Evolutionary conservation across 345 rosid species (phyloP).

Genomic region (Euclidium syriacum): DNA sequence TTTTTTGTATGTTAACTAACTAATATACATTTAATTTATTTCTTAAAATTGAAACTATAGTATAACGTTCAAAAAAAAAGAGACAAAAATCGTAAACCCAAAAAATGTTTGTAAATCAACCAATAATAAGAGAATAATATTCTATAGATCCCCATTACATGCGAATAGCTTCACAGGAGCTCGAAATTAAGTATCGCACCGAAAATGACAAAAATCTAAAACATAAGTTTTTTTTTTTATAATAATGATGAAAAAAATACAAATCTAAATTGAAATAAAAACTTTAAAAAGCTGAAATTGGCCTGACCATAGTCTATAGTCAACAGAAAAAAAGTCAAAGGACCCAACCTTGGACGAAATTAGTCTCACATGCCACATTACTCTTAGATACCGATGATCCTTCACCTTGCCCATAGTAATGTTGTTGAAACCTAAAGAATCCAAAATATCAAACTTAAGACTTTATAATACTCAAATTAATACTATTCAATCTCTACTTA

Average conservation of each 20-base stretch:
- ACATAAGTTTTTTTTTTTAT: background rate
- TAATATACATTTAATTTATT: no score
- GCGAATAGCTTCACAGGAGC: no score
- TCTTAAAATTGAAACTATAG: no score
- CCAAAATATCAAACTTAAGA: background rate
- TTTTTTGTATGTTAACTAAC: no score
- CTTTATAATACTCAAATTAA: no score
- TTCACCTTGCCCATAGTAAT: slow-evolving; percentile 57
- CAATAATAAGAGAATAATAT: no score
- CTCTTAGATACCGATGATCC: slow-evolving; percentile 51
- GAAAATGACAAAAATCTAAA: slow-evolving; percentile 4
- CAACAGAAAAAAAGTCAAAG: slow-evolving; percentile 35
- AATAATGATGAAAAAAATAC: background rate
- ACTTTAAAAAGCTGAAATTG: background rate
- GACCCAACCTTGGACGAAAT: slow-evolving; percentile 81
- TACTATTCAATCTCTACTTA: no score
- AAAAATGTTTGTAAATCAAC: no score
- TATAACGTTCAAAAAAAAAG: no score
- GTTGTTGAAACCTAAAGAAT: slow-evolving; percentile 43
- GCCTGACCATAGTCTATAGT: slow-evolving; percentile 1
- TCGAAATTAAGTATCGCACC: no score
- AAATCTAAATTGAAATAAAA: background rate
- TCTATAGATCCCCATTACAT: no score
- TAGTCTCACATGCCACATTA: slow-evolving; percentile 50
- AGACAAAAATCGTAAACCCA: no score